Evolutionary conservation across 805 yeast species (phyloP).

Genomic region (Geotrichum ghanense): DNA sequence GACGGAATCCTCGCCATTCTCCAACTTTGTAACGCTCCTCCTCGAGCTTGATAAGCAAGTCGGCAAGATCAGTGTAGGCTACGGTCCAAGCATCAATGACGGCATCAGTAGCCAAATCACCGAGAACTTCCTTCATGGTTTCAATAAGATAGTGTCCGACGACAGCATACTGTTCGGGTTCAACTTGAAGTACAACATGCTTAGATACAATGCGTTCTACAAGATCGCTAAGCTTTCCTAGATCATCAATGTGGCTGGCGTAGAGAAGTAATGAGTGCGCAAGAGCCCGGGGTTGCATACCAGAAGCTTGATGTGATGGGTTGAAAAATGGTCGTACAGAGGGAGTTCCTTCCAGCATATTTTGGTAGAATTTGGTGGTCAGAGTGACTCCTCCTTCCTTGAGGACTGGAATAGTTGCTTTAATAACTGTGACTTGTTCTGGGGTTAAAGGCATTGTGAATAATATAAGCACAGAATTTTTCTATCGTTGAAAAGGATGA

Average conservation of each 20-base stretch:
- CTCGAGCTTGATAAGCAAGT: constrained; percentile 47
- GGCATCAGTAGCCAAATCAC: constrained; percentile 47
- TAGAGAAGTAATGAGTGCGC: constrained; percentile 52
- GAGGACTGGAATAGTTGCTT: constrained; percentile 37
- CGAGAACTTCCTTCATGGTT: constrained; percentile 44
- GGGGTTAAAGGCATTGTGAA: constrained; percentile 5
- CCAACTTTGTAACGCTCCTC: constrained; percentile 31
- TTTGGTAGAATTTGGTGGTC: constrained; percentile 42
- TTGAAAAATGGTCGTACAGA: constrained; percentile 54
- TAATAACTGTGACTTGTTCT: constrained; percentile 14
- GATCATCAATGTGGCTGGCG: constrained; percentile 50
- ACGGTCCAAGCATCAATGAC: constrained; percentile 52
- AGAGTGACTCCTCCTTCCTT: constrained; percentile 43
- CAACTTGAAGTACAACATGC: constrained; percentile 53
- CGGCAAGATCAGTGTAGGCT: constrained; percentile 56
- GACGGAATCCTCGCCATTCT: constrained; percentile 52
- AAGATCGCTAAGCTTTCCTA: constrained; percentile 39
- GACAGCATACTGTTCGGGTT: constrained; percentile 53
- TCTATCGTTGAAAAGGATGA: too few relatives aligned
- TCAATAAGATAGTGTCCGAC: constrained; percentile 48
- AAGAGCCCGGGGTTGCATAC: constrained; percentile 50
- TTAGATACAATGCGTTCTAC: constrained; percentile 52
- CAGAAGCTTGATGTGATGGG: constrained; percentile 39
- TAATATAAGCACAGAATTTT: too few relatives aligned
- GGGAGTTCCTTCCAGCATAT: constrained; percentile 43